These are phyloP conservation scores for Cyphellophora europaea DNA, from an alignment of 2,329 filamentous ascomycete genomes.

Conservation along the genomic window DNA sequence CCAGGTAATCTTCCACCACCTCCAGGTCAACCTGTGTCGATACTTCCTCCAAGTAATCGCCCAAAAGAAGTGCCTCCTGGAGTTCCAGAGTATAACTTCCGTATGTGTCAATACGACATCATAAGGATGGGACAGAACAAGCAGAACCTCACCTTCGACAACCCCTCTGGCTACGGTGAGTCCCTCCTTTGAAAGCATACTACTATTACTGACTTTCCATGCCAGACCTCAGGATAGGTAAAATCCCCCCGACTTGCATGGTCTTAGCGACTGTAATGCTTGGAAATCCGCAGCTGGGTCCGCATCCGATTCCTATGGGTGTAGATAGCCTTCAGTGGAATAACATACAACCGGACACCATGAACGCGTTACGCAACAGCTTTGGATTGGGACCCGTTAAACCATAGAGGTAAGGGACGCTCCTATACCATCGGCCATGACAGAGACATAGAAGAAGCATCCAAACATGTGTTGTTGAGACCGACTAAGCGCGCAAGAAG, in stretches of 20 bases:
- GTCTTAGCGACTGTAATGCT: background rate
- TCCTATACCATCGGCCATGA: too few relatives aligned
- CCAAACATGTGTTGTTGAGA: too few relatives aligned
- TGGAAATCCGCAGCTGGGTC: background rate
- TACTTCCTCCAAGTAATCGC: background rate
- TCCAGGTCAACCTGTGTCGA: slow-evolving; percentile 1
- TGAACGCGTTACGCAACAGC: background rate
- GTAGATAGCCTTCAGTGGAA: background rate
- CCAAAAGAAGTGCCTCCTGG: slow-evolving; percentile 1
- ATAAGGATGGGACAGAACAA: slow-evolving; percentile 3
- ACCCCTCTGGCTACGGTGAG: slow-evolving; percentile 1
- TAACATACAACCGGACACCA: background rate
- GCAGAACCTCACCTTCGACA: slow-evolving; percentile 1
- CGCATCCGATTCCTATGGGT: slow-evolving; percentile 3
- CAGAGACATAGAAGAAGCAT: too few relatives aligned
- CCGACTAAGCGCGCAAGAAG: too few relatives aligned
- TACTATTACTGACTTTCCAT: too few relatives aligned
- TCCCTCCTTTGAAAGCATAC: too few relatives aligned
- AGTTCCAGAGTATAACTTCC: slow-evolving; percentile 4
- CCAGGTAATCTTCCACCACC: background rate
- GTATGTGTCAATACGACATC: slow-evolving; percentile 5
- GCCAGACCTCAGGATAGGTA: background rate
- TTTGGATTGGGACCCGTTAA: too few relatives aligned
- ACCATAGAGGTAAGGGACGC: too few relatives aligned
- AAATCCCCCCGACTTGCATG: slow-evolving; percentile 2